Percentiles rank a stretch among this genome's conserved stretches.
Conservation (phyloP, 2,329 filamentous ascomycete genomes). For the Talaromyces marneffei region DNA sequence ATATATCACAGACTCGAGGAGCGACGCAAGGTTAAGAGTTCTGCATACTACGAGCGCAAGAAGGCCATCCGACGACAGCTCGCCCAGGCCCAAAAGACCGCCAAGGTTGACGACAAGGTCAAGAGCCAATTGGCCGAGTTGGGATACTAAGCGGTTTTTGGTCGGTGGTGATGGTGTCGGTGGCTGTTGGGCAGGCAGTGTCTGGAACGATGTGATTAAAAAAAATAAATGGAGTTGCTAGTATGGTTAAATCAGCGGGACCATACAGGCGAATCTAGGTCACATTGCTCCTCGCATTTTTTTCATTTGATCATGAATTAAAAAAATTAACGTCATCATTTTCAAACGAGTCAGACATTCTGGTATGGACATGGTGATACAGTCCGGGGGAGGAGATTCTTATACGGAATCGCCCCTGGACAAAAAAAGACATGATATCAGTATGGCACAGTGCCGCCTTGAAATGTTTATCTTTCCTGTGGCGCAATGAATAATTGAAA, state of each 20-base stretch:
- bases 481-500: constrained; percentile 32
- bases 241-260: constrained; percentile 36
- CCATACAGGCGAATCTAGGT: constrained; percentile 36
- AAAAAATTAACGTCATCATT: constrained; percentile 24
- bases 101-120: constrained; percentile 79
- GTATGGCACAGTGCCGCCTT: constrained; percentile 27
- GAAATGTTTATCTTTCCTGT: constrained; percentile 9
- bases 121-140: constrained; percentile 79
- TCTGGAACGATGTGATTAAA: constrained; percentile 20
- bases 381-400: constrained; percentile 25
- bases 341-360: constrained; percentile 18
- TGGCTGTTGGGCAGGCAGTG: constrained; percentile 29
- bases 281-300: constrained; percentile 29
- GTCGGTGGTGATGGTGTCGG: constrained; percentile 31
- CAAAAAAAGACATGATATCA: constrained; percentile 31
- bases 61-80: constrained; percentile 89
- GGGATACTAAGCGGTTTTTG: constrained; percentile 68
- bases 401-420: constrained; percentile 36
- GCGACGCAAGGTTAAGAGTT: constrained; percentile 98
- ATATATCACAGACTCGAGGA: constrained; percentile 78
- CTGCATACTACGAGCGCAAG: constrained; percentile 99
- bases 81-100: constrained; percentile 86
- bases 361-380: constrained; percentile 31
- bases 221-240: constrained; percentile 31
- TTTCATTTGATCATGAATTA: constrained; percentile 29